These are phyloP conservation scores for Exidia glandulosa DNA, from an alignment of 768 basidiomycete species.

Conservation along the genomic window DNA sequence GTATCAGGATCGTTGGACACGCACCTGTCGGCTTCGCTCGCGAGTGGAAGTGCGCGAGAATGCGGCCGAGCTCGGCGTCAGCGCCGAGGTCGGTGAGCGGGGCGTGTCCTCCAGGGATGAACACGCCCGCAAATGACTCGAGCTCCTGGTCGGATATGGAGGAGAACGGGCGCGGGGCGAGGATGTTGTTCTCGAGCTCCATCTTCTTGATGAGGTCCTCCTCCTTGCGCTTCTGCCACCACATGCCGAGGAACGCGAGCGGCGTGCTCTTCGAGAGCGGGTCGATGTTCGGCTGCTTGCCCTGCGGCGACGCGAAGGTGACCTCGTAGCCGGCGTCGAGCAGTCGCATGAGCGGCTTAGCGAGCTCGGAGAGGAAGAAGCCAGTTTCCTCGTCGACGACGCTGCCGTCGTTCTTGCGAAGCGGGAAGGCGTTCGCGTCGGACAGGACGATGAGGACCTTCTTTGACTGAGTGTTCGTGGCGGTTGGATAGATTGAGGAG, in stretches of 20 bases:
- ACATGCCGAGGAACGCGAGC: slow-evolving; percentile 14
- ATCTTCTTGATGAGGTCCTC: slow-evolving; percentile 11
- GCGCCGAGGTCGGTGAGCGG: slow-evolving; percentile 15
- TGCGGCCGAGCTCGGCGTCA: slow-evolving; percentile 16
- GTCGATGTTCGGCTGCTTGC: slow-evolving; percentile 13
- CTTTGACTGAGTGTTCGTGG: background rate
- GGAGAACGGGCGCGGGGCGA: slow-evolving; percentile 13
- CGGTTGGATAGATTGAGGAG: background rate
- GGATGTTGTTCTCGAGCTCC: slow-evolving; percentile 13
- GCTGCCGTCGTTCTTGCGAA: slow-evolving; percentile 1
- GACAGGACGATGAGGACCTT: background rate
- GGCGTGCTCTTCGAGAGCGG: slow-evolving; percentile 13
- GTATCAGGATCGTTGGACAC: background rate
- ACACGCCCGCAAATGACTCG: slow-evolving; percentile 13
- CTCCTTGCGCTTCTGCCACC: slow-evolving; percentile 9
- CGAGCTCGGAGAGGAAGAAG: slow-evolving; percentile 11
- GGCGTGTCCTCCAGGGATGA: slow-evolving; percentile 20
- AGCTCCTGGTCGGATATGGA: slow-evolving; percentile 15
- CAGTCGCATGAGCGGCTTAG: slow-evolving; percentile 14
- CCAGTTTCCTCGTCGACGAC: background rate
- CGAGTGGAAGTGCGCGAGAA: slow-evolving; percentile 16
- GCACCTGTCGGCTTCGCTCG: slow-evolving; percentile 13
- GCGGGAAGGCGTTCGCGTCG: background rate
- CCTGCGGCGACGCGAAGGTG: slow-evolving; percentile 15
- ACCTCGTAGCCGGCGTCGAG: slow-evolving; percentile 15